Percentiles rank a stretch among this genome's conserved stretches.
phyloP scores from a whole-genome alignment of 139 green algal genomes.

The Chlamydomonas urium region DNA sequence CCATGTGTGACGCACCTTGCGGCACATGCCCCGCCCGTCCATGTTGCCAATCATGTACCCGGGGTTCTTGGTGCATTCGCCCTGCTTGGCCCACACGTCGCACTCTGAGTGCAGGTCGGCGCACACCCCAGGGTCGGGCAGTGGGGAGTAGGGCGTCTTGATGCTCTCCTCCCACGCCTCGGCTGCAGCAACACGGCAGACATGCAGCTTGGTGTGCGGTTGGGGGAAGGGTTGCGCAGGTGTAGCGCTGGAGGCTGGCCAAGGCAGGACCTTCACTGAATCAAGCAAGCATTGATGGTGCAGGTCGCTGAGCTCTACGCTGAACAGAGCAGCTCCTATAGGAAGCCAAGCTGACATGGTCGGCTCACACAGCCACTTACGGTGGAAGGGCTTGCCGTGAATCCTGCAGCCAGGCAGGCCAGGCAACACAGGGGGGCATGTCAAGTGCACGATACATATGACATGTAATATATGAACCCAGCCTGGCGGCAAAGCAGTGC shows the following conservation, averaged over 20 bases:
- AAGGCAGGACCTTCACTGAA: background rate
- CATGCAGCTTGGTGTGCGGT: background rate
- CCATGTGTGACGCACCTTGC: background rate
- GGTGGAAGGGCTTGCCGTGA: conserved; percentile 9
- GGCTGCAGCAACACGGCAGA: background rate
- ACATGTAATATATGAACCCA: no score
- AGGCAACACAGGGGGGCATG: background rate
- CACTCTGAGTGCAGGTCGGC: conserved; percentile 26
- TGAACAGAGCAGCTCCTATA: no score
- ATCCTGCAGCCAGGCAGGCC: background rate
- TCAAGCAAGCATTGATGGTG: no score
- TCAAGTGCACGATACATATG: no score
- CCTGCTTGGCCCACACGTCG: conserved; percentile 22
- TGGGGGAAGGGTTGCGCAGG: background rate
- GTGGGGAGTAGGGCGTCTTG: background rate
- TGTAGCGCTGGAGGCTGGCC: background rate
- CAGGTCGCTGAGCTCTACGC: no score
- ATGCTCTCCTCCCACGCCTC: background rate
- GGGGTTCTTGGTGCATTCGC: conserved; percentile 37
- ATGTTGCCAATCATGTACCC: conserved; percentile 22
- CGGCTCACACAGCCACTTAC: background rate
- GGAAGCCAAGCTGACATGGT: no score
- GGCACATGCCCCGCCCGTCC: background rate
- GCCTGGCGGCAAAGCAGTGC: no score
- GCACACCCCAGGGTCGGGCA: conserved; percentile 3